Percentiles rank a stretch among this genome's conserved stretches.
Evolutionary conservation across 495 filamentous ascomycete species (phyloP).

Genomic region (Thermothielavioides terrestris): DNA sequence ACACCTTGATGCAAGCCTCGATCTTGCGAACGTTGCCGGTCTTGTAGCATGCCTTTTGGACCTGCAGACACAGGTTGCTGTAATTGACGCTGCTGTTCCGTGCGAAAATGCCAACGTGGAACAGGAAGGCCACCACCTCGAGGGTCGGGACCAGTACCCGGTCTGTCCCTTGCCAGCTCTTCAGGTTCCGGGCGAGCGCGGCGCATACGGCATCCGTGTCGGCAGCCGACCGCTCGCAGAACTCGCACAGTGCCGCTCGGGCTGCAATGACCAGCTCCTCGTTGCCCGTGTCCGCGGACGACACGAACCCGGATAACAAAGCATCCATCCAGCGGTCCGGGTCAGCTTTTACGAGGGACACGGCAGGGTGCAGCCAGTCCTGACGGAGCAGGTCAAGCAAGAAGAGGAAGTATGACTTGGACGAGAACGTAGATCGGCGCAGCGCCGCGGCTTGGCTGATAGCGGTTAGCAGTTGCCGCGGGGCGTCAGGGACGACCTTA

Average conservation of each 20-base stretch:
- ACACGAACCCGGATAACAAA: conserved; percentile 67
- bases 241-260: conserved; percentile 56
- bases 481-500: conserved; percentile 10
- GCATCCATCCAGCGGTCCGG: conserved; percentile 31
- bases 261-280: conserved; percentile 71
- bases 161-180: conserved; percentile 44
- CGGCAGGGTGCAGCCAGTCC: conserved; percentile 19
- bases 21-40: conserved; percentile 69
- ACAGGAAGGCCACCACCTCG: conserved; percentile 65
- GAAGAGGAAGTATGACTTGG: conserved; percentile 41
- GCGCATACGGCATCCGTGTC: conserved; percentile 27
- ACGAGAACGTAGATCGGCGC: conserved; percentile 36
- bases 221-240: conserved; percentile 29
- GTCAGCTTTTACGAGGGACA: conserved; percentile 11
- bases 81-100: conserved; percentile 19
- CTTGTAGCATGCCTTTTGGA: conserved; percentile 75
- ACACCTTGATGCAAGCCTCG: conserved; percentile 67
- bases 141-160: conserved; percentile 65
- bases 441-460: conserved; percentile 22
- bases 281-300: conserved; percentile 73
- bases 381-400: conserved; percentile 36
- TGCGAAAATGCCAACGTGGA: conserved; percentile 47
- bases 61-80: conserved; percentile 53
- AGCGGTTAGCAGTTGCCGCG: conserved; percentile 6
- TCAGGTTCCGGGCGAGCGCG: conserved; percentile 31